Base-by-base conservation (phyloP, 768 basidiomycete genomes). In the Tulasnella sp. region DNA sequence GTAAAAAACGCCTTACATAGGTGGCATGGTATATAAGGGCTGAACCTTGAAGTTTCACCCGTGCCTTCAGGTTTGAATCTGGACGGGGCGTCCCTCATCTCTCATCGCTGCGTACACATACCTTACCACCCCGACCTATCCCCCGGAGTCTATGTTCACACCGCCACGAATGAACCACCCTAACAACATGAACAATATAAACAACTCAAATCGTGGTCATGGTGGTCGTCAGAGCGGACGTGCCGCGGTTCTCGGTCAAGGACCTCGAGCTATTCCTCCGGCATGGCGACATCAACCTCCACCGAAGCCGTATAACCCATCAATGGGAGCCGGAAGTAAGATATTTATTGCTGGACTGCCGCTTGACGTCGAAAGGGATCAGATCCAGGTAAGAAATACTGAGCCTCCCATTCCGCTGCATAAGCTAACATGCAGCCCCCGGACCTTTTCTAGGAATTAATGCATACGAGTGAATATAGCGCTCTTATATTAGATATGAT, bases 181-280 rank as follows among this genome's bases (percentile, higher is more conserved):
- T 15, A 38, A 38, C 15, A 38, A 38, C 15, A n/a, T n/a, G n/a
- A 38, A 38, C 34, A 38, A 38, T 15, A 38, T 7, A 5, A 38
- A 38, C 15, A 38, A 38, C 15, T 15, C 23, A 27, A 45, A 56
- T 29, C 26, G n/a, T n/a, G 9, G 41, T 21, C 24, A 8, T 29
- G 44, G n/a, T 50, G 45, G 56, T 9, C 26, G 45, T 8, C 11
- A 50, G 11, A 50, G 59, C 15, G 32, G 51, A 11, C 30, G 51
- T 4, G 11, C 49, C 9, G 23, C 49, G 5, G 41, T 60, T 43
- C 15, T 60, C 26, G 59, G 59, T 24, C 0, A 29, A 10, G 51
- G 51, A 42, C 51, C 59, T 17, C 21, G 24, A 23, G n/a, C 30
- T 9, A 50, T 60, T 26, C 59, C 59, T 29, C 59, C 59, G 21